Evolutionary conservation across 1,139 yeast genomes (phyloP).

Genomic region (Debaryomycetaceae sp.): DNA sequence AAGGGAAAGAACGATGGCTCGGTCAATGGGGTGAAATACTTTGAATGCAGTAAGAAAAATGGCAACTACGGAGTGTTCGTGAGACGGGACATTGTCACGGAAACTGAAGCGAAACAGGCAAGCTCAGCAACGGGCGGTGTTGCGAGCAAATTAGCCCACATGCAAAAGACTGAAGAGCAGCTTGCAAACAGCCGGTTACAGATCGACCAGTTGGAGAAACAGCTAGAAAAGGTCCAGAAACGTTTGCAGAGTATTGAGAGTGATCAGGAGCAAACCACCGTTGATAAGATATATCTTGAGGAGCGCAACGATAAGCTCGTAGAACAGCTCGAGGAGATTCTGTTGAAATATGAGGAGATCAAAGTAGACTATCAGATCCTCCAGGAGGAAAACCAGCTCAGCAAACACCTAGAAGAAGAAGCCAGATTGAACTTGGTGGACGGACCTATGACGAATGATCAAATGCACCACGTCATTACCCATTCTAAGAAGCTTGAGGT

Average conservation of each 20-base stretch:
- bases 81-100: constrained; percentile 13
- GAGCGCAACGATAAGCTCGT: constrained; percentile 37
- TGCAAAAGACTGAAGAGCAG: not conserved
- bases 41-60: constrained; percentile 40
- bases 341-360: constrained; percentile 33
- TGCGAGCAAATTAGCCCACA: not conserved
- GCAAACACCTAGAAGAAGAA: constrained; percentile 38
- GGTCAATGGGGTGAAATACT: constrained; percentile 62
- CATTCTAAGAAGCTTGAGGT: constrained; percentile 34
- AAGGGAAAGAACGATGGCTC: constrained; percentile 80
- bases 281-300: constrained; percentile 53
- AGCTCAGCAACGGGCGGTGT: not conserved
- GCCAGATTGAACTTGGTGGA: constrained; percentile 18
- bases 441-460: constrained; percentile 13
- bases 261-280: constrained; percentile 45
- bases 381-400: constrained; percentile 45
- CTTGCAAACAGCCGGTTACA: constrained; percentile 3
- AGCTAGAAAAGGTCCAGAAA: not conserved
- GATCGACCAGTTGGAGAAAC: constrained; percentile 1
- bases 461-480: constrained; percentile 17
- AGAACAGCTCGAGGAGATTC: constrained; percentile 24
- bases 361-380: constrained; percentile 38
- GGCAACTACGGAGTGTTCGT: constrained; percentile 60
- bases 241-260: constrained; percentile 24
- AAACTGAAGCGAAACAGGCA: not conserved